Conservation (phyloP, 164 flowering plant genomes). For the Nelumbo lutea region DNA sequence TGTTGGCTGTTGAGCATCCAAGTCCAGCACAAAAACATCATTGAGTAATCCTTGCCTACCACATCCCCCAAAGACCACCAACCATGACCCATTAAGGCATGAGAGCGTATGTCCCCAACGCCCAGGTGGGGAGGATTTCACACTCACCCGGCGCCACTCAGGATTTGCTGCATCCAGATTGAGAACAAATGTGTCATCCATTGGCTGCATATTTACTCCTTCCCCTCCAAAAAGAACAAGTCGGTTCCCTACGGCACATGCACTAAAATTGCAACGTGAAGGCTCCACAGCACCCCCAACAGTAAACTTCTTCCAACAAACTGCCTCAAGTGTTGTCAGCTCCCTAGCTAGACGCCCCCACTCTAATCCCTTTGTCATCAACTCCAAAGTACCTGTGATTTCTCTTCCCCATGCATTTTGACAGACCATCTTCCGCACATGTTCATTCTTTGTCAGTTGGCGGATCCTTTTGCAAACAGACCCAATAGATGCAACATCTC, state of each 20-base stretch:
- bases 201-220: constrained; percentile 86
- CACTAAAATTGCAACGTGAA: constrained; percentile 84
- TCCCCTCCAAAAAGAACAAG: constrained; percentile 88
- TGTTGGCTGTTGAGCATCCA: constrained; percentile 86
- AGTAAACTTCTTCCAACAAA: constrained; percentile 70
- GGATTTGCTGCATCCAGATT: constrained; percentile 69
- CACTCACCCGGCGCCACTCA: constrained; percentile 67
- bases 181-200: constrained; percentile 89
- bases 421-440: constrained; percentile 77
- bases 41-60: constrained; percentile 81
- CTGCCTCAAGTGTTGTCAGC: constrained; percentile 86
- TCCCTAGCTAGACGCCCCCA: constrained; percentile 88
- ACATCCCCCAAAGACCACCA: constrained; percentile 85
- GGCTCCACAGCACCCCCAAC: constrained; percentile 89
- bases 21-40: constrained; percentile 78
- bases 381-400: constrained; percentile 64
- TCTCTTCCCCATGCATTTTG: constrained; percentile 93
- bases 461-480: constrained; percentile 73
- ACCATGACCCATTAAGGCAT: constrained; percentile 69
- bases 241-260: constrained; percentile 82
- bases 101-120: constrained; percentile 94
- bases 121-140: constrained; percentile 80
- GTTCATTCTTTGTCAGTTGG: constrained; percentile 72
- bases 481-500: constrained; percentile 85
- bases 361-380: constrained; percentile 61